Percentiles rank a stretch among this genome's conserved stretches.
Evolutionary conservation across 1,139 yeast species (phyloP).

Genomic region (Yamadazyma atmosphaerica): DNA sequence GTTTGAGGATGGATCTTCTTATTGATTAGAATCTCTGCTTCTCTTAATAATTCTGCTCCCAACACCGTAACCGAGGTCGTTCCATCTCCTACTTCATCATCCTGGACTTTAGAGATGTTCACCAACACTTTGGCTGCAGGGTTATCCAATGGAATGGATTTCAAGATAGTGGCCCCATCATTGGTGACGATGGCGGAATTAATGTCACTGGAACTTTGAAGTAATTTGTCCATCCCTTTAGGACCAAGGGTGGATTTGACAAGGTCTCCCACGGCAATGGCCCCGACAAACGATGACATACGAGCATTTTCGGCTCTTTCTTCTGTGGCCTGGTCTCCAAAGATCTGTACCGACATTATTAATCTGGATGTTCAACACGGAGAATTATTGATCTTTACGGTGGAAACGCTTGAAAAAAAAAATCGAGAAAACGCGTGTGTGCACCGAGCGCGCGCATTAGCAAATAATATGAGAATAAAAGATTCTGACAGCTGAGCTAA

Average conservation of each 20-base stretch:
- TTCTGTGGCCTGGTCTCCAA: slow-evolving; percentile 96
- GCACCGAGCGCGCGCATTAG: not conserved
- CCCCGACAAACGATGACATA: slow-evolving; percentile 95
- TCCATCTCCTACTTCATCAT: slow-evolving; percentile 98
- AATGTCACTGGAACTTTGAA: slow-evolving; percentile 83
- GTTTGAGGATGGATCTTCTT: slow-evolving; percentile 97
- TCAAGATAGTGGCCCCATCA: slow-evolving; percentile 97
- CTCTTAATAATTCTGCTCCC: slow-evolving; percentile 87
- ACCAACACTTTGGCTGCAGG: slow-evolving; percentile 98
- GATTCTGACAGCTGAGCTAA: not conserved
- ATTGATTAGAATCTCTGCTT: slow-evolving; percentile 91
- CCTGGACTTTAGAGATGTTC: slow-evolving; percentile 95
- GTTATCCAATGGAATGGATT: slow-evolving; percentile 91
- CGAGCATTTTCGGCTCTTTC: slow-evolving; percentile 98
- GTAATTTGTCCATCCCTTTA: slow-evolving; percentile 95
- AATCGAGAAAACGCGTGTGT: not conserved
- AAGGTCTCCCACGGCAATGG: slow-evolving; percentile 97
- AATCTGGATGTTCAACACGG: too few relatives aligned
- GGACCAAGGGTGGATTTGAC: slow-evolving; percentile 97
- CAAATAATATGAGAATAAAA: not conserved
- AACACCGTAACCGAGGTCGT: slow-evolving; percentile 97
- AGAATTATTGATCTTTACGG: too few relatives aligned
- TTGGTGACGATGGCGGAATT: slow-evolving; percentile 79
- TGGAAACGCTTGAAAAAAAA: too few relatives aligned
- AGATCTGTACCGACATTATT: slow-evolving; percentile 77